Conservation (phyloP, 805 yeast species). For the Ogataea pignaliae region DNA sequence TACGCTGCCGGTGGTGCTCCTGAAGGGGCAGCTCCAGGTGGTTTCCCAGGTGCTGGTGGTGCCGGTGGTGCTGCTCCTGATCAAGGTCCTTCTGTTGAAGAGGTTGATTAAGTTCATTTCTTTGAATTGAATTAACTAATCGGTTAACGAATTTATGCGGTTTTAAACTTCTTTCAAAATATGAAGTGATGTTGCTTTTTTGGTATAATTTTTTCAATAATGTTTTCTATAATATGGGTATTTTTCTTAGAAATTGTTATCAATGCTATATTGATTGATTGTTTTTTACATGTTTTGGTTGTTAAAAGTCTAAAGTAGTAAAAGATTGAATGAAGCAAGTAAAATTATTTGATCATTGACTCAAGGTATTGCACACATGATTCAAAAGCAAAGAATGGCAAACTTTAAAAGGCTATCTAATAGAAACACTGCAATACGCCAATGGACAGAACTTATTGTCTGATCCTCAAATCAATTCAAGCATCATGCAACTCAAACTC, state of each 20-base stretch:
- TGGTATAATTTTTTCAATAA: neutral
- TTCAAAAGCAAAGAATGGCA: too few relatives aligned
- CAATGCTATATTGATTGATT: too few relatives aligned
- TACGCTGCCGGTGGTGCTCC: constrained; percentile 91
- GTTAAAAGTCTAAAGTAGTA: too few relatives aligned
- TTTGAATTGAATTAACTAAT: constrained; percentile 13
- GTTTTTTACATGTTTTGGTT: too few relatives aligned
- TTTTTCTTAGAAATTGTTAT: too few relatives aligned
- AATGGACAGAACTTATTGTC: too few relatives aligned
- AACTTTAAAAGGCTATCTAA: too few relatives aligned
- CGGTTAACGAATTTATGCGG: neutral
- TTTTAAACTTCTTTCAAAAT: neutral
- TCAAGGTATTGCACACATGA: too few relatives aligned
- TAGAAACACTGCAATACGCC: neutral
- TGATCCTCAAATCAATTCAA: neutral
- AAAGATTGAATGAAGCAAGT: too few relatives aligned
- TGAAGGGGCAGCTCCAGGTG: constrained; percentile 41
- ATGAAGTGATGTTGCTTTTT: neutral
- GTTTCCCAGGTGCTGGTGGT: constrained; percentile 36
- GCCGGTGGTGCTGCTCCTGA: constrained; percentile 52
- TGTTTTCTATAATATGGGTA: neutral
- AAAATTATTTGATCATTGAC: too few relatives aligned
- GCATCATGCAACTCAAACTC: neutral
- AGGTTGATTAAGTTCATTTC: constrained; percentile 71
- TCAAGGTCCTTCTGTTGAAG: constrained; percentile 72